Percentiles rank a stretch among this genome's conserved stretches.
Evolutionary conservation across 1,284 basidiomycete species (phyloP).

Genomic region (Pseudozyma pruni): DNA sequence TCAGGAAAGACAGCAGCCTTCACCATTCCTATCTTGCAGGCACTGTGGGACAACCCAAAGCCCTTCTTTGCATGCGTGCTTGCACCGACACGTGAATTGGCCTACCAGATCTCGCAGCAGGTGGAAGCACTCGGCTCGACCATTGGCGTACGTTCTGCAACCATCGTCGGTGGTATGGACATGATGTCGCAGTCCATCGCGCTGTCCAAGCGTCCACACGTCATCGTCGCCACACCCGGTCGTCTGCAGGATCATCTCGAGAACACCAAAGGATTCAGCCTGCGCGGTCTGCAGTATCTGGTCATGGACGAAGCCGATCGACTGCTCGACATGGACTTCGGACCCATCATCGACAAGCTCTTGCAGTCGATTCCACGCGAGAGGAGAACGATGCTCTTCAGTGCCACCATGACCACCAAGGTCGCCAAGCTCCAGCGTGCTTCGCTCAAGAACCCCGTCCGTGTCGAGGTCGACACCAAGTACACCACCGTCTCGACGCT

Average conservation of each 20-base stretch:
- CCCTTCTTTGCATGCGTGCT: slow-evolving; percentile 93
- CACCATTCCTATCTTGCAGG: slow-evolving; percentile 93
- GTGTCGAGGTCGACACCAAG: slow-evolving; percentile 91
- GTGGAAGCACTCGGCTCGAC: slow-evolving; percentile 88
- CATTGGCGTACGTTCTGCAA: slow-evolving; percentile 81
- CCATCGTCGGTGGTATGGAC: slow-evolving; percentile 95
- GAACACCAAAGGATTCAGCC: slow-evolving; percentile 96
- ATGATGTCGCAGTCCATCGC: slow-evolving; percentile 92
- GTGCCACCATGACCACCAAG: slow-evolving; percentile 99
- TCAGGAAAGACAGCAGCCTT: slow-evolving; percentile 99
- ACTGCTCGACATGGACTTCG: slow-evolving; percentile 96
- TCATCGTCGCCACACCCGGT: slow-evolving; percentile 97
- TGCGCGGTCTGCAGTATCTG: slow-evolving; percentile 87
- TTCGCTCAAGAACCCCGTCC: slow-evolving; percentile 92
- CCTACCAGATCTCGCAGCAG: slow-evolving; percentile 98
- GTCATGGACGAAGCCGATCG: slow-evolving; percentile 98
- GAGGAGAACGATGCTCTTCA: slow-evolving; percentile 94
- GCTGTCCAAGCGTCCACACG: slow-evolving; percentile 81
- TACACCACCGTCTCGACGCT: slow-evolving; percentile 97
- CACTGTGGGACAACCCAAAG: slow-evolving; percentile 93
- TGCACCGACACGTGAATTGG: slow-evolving; percentile 94
- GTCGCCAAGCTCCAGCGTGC: slow-evolving; percentile 96
- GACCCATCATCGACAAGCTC: slow-evolving; percentile 95
- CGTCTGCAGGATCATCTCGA: slow-evolving; percentile 94
- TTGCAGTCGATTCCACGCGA: slow-evolving; percentile 94